Base-by-base conservation (phyloP, 2,329 filamentous ascomycete species). In the Truncatella angustata region DNA sequence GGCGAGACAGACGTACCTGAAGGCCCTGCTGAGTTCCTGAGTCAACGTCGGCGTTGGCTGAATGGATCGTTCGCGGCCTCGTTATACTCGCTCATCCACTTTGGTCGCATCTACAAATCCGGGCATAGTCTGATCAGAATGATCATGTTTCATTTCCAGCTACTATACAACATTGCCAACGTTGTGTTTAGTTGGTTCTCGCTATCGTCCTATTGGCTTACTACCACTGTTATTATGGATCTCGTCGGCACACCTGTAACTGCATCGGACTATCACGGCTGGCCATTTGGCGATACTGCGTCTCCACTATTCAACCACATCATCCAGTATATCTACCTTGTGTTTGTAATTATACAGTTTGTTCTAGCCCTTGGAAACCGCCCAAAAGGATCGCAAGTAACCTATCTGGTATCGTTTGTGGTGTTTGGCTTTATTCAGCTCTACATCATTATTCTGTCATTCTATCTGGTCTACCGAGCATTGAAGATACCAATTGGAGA, bases 11-110 rank as follows among this genome's bases (percentile, higher is more conserved):
- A 99, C 75, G 94, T 99, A 61, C 94, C 94, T 43, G 94, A 99
- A 77, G 93, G 92, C 71, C 93, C 92, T 55, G 79, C 94, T 24
- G 94, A 99, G 71, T 97, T 99, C 74, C 97, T 99, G 76, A 88
- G 89, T 59, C 94, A 99, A 75, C 91, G 94, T 81, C 88, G 94
- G 80, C 88, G 94, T 80, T 99, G 94, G 94, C 79, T 99, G 62
- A 99, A 99, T 82, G 94, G 94, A 81, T 97, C 94, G 2, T 99
- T 99, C 67, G 94, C 94, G 51, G 94, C 94, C 70, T 91, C 90
- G 72, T 86, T 99, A 69, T 99, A 99, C 78, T 90, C 94, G 23
- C 82, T 97, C 59, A 96, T 99, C 89, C 94, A 99, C 72, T 99
- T 99, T 66, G 90, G 91, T 43, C 89, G 94, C 61, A 96, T 97